phyloP scores from a whole-genome alignment of 2,329 filamentous ascomycete genomes.

The Aspergillus melleus region DNA sequence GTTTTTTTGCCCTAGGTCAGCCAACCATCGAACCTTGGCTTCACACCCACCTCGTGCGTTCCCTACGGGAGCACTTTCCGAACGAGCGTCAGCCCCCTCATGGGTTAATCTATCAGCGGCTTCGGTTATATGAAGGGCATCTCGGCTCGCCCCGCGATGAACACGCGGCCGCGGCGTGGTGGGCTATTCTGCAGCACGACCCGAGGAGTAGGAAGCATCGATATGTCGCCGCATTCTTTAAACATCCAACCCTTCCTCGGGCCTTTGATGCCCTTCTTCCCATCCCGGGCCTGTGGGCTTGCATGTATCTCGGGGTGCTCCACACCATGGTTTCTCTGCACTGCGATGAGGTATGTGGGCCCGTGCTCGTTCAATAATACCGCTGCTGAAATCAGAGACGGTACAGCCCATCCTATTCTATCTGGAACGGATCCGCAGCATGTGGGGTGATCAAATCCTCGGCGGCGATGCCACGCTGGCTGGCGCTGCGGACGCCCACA shows the following conservation, averaged over 20 bases:
- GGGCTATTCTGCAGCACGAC: slow-evolving; percentile 10
- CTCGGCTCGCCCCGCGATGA: too few species aligned
- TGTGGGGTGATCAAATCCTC: slow-evolving; percentile 1
- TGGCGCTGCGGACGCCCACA: slow-evolving; percentile 5
- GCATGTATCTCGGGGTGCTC: too few species aligned
- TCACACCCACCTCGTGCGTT: slow-evolving; percentile 2
- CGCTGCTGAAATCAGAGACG: not conserved
- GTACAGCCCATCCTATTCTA: slow-evolving; percentile 14
- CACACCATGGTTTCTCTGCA: too few species aligned
- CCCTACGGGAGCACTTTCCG: slow-evolving; percentile 7
- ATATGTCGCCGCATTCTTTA: slow-evolving; percentile 10
- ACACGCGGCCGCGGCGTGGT: slow-evolving; percentile 12
- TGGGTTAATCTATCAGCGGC: slow-evolving; percentile 13
- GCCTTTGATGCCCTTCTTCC: too few species aligned
- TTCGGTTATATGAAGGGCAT: too few species aligned
- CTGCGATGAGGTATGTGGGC: too few species aligned
- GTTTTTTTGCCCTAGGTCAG: not conserved
- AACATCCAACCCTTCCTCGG: slow-evolving; percentile 1
- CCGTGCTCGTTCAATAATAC: too few species aligned
- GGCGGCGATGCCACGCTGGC: not conserved
- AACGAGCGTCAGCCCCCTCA: slow-evolving; percentile 12
- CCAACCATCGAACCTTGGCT: not conserved
- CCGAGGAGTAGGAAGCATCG: slow-evolving; percentile 9
- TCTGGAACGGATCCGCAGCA: slow-evolving; percentile 8
- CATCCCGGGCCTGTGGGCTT: too few species aligned